Base-by-base conservation (phyloP, 163 green algal genomes). In the Volvox carteri region DNA sequence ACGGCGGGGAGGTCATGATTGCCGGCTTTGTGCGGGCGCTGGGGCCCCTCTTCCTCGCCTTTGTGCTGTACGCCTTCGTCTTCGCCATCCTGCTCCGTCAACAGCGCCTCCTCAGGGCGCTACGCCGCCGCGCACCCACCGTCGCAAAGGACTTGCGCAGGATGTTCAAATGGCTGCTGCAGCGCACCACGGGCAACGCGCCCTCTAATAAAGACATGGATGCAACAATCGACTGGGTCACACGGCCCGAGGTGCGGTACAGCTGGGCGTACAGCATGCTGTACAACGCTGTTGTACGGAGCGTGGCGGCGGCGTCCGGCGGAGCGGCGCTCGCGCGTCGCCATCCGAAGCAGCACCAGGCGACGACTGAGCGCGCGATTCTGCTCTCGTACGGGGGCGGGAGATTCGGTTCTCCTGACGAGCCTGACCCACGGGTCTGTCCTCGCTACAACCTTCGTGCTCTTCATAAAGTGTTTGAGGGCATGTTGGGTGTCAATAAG, bases 381-480 rank as follows among this genome's bases (percentile, higher is more conserved):
- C 68, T 89, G 39, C n/a, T 89, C 68, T 37, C 80, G 41, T 44
- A 30, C 30, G 12, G 14, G 41, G 33, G 9, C 62, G 72, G 21
- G 37, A 60, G 60, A 54, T 25, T 19, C 19, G 67, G 28, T 39
- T 62, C 35, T 4, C 35, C 8, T 16, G 84, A 83, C 37, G 50
- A 83, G 70, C 70, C 70, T 39, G 84, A 87, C 81, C 46, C 81
- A n/a, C 23, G 30, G 16, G 48, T 56, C 41, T 79, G 65, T 60
- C 68, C 84, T 48, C 84, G 84, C 50, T 89, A 89, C 84, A 89
- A 89, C 70, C 84, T 84, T 50, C 84, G 84, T n/a, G 11, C 28
- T 14, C 70, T 89, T 37, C 67, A 74, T 25, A 5, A 1, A 1
- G 70, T 84, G 48, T 74, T 89, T 25, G 70, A 83, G 68, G 84